Evolutionary conservation across 108 stramenopile species (phyloP).

Genomic region (Skeletonema costatum): DNA sequence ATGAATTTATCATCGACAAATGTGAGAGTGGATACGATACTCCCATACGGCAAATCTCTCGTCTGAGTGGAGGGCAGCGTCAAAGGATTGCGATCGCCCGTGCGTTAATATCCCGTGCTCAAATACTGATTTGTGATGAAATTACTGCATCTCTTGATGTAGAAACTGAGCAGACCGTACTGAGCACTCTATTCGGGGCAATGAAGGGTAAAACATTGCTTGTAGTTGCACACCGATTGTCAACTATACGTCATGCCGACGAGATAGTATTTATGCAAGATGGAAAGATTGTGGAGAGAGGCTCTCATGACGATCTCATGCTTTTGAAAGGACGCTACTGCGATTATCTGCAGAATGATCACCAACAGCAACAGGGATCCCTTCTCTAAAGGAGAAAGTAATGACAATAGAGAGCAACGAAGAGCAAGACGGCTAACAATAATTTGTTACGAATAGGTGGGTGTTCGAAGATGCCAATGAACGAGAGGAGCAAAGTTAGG

Average conservation of each 20-base stretch:
- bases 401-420: too few species aligned
- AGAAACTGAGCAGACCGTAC: constrained; percentile 13
- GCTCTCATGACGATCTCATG: constrained; percentile 85
- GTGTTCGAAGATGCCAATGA: too few species aligned
- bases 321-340: constrained; percentile 40
- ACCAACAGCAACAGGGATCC: background rate
- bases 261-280: constrained; percentile 85
- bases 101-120: constrained; percentile 54
- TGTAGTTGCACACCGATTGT: constrained; percentile 92
- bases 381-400: too few species aligned
- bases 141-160: constrained; percentile 24
- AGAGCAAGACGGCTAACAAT: too few species aligned
- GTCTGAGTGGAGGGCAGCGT: constrained; percentile 79
- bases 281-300: constrained; percentile 86
- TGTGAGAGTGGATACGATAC: constrained; percentile 78
- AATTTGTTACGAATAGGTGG: too few species aligned
- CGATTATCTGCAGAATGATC: background rate
- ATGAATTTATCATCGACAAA: constrained; percentile 66
- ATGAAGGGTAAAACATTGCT: constrained; percentile 41
- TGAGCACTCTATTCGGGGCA: constrained; percentile 6
- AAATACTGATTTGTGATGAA: constrained; percentile 21
- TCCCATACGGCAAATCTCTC: constrained; percentile 56
- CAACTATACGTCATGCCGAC: constrained; percentile 87
- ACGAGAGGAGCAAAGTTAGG: too few species aligned
- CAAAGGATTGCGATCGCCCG: constrained; percentile 92